These are phyloP conservation scores for Akanthomyces lecanii DNA, from an alignment of 2,329 filamentous ascomycete species.

Conservation along the genomic window DNA sequence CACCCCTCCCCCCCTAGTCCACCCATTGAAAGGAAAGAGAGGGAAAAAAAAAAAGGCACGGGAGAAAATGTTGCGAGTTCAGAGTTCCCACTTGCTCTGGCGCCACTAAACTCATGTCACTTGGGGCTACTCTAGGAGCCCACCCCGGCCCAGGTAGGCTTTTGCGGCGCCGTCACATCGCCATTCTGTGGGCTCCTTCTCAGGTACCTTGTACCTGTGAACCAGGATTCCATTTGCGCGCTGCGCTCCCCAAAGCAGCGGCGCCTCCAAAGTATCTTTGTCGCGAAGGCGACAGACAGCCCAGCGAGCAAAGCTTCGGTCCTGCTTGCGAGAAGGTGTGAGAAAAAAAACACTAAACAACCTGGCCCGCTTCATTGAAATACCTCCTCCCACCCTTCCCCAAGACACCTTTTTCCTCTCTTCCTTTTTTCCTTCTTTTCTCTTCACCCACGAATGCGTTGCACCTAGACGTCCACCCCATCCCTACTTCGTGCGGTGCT, in stretches of 20 bases:
- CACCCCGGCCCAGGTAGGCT: background rate
- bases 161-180: conserved; percentile 3
- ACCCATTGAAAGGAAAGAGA: background rate
- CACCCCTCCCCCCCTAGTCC: background rate
- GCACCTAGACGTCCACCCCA: conserved; percentile 36
- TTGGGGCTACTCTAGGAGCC: background rate
- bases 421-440: conserved; percentile 33
- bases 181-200: background rate
- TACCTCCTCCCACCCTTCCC: conserved; percentile 35
- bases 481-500: conserved; percentile 47
- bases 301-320: conserved; percentile 4
- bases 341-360: conserved; percentile 14
- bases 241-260: conserved; percentile 1
- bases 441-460: conserved; percentile 49
- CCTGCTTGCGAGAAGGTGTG: conserved; percentile 11
- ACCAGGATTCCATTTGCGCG: conserved; percentile 3
- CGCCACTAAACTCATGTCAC: conserved; percentile 16
- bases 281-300: background rate
- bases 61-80: conserved; percentile 6
- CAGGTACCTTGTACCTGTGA: background rate
- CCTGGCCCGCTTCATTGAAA: conserved; percentile 32
- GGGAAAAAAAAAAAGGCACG: background rate
- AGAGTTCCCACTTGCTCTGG: conserved; percentile 13
- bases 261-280: conserved; percentile 6
- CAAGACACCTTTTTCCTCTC: conserved; percentile 24